Percentiles rank a stretch among this genome's conserved stretches.
Evolutionary conservation across 768 basidiomycete genomes (phyloP).

Genomic region (Podaxis sp.): DNA sequence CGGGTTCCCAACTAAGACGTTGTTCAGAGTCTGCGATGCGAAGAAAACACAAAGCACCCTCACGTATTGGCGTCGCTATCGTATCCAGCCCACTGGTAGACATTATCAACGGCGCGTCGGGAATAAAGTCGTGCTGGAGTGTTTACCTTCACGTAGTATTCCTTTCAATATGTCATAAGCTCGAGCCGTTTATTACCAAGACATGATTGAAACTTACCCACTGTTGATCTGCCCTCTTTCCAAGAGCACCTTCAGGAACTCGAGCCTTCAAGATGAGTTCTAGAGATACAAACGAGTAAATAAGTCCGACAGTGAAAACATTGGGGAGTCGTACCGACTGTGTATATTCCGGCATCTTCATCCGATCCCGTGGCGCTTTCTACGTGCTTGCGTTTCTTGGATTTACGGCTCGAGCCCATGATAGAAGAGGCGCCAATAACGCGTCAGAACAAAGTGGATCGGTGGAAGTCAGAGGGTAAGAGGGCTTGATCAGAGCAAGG

Average conservation of each 20-base stretch:
- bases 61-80: conserved; percentile 57
- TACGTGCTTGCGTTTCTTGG: conserved; percentile 17
- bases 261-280: conserved; percentile 65
- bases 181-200: neutral
- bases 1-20: conserved; percentile 65
- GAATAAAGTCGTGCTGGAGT: neutral
- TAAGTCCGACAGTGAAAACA: neutral
- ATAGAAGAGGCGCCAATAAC: neutral
- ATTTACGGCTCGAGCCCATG: conserved; percentile 17
- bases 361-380: neutral
- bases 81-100: conserved; percentile 67
- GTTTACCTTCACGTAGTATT: conserved; percentile 68
- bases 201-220: conserved; percentile 4
- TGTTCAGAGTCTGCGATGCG: conserved; percentile 7
- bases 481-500: neutral
- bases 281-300: conserved; percentile 22
- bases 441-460: neutral
- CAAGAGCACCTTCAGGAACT: conserved; percentile 30
- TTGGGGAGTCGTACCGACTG: conserved; percentile 7
- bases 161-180: conserved; percentile 30
- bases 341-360: conserved; percentile 8
- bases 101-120: neutral
- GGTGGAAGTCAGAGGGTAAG: neutral
- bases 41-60: conserved; percentile 12
- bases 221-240: conserved; percentile 21